Evolutionary conservation across 306 rosid genomes (phyloP), one percentile per base, ranked within the genome.

Genomic region (Ziziphus jujuba): DNA sequence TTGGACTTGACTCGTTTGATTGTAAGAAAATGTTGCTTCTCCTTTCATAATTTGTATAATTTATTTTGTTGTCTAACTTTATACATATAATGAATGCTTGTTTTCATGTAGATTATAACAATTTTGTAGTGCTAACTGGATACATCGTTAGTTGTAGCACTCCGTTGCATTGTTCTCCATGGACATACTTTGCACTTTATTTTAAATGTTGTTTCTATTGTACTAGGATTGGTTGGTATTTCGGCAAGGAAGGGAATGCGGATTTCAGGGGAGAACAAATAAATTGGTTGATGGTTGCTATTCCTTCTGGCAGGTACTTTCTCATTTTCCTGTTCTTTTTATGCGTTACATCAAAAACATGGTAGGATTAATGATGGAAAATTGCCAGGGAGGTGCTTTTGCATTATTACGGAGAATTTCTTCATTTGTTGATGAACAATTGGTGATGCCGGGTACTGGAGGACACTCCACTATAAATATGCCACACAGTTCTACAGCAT

Each of bases 231-330:
- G 98, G 98, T 87, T 78, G 72, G 96, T 87, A 61, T 87, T 84
- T 70, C 87, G 97, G 57, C 98, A 92, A 78, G 93, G 96, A 71
- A 83, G 45, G 64, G 98, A 92, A 82, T 75, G 83, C 55, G 97
- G 98, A 72, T 92, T 92, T 74, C 98, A 92, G 80, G 98, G 98
- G 67, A 86, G 98, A 78, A 92, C 98, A 31, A 92, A 92, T 87
- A 90, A 92, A 80, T 67, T 92, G 84, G 96, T 92, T 24, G 98
- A 89, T 67, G 96, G 98, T 60, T 92, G 98, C 87, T 92, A 92
- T 75, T 92, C 98, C 55, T 92, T 92, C 73, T 89, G 98, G 98
- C 98, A 92, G 98, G 98, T 92, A 43, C 74, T 66, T 71, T 33
- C 3, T 11, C 21, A 20, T 9, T 66, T 56, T 38, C 20, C 49